Evolutionary conservation across 2,329 filamentous ascomycete genomes (phyloP).

Genomic region (Colletotrichum sidae): DNA sequence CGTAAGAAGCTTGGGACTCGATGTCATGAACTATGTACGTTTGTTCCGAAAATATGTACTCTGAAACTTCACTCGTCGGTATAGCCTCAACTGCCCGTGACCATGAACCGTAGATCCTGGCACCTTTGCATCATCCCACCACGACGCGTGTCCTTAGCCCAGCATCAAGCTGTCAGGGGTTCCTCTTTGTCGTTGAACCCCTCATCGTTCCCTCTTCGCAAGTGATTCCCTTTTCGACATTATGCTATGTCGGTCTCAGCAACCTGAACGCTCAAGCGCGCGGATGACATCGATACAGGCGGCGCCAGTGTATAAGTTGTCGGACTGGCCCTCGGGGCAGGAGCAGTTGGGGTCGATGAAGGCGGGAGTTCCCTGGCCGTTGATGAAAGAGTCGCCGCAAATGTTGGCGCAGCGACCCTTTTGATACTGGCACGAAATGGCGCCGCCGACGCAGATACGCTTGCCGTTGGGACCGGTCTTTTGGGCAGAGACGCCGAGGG

Average conservation of each 20-base stretch:
- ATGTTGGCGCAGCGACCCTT: conserved; percentile 30
- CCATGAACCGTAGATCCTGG: no score
- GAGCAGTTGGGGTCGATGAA: conserved; percentile 28
- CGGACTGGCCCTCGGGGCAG: conserved; percentile 23
- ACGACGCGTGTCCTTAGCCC: no score
- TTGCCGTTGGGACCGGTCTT: conserved; percentile 21
- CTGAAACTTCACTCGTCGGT: no score
- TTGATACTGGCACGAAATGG: conserved; percentile 26
- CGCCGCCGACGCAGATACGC: conserved; percentile 23
- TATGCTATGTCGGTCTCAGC: background rate
- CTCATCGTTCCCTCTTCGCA: no score
- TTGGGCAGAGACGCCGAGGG: conserved; percentile 12
- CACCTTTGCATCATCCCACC: no score
- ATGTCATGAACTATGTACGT: no score
- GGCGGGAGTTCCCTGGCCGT: background rate
- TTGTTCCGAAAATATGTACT: no score
- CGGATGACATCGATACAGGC: conserved; percentile 22
- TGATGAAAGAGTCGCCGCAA: conserved; percentile 8
- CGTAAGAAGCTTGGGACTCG: no score
- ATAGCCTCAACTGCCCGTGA: no score
- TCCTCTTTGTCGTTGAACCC: no score
- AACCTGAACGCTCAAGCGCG: conserved; percentile 2
- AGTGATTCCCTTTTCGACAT: no score
- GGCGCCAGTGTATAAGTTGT: conserved; percentile 24
- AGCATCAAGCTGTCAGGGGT: no score